Evolutionary conservation across 345 rosid genomes (phyloP).

Genomic region (Hirschfeldia incana): DNA sequence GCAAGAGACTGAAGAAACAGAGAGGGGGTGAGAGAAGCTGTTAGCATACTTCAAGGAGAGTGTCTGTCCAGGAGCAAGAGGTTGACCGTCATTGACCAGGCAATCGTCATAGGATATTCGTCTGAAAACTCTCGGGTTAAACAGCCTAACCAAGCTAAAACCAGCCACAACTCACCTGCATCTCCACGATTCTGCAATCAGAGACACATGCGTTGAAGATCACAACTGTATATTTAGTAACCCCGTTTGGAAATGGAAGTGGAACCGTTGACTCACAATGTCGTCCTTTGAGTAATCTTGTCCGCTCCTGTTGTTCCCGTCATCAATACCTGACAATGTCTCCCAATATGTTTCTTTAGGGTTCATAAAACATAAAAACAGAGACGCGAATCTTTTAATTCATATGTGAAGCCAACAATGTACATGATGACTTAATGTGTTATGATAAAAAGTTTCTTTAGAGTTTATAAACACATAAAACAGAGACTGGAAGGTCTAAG

Average conservation of each 20-base stretch:
- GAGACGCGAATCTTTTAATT: not conserved
- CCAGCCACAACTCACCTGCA: constrained; percentile 74
- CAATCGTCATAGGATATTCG: constrained; percentile 58
- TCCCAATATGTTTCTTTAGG: not conserved
- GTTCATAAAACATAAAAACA: constrained; percentile 1
- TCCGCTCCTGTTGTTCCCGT: constrained; percentile 43
- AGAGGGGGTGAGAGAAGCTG: constrained; percentile 57
- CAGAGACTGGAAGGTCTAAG: not conserved
- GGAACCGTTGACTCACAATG: constrained; percentile 53
- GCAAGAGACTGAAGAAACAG: constrained; percentile 51
- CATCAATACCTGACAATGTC: constrained; percentile 32
- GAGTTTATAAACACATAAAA: not conserved
- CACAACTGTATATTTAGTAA: constrained; percentile 59
- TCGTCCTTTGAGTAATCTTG: constrained; percentile 61
- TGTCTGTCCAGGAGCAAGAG: constrained; percentile 59
- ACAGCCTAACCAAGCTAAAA: constrained; percentile 56
- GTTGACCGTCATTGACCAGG: constrained; percentile 58
- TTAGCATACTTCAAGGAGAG: constrained; percentile 59
- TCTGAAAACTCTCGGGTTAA: constrained; percentile 61
- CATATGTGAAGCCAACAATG: not conserved
- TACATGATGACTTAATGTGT: not conserved
- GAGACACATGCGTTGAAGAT: constrained; percentile 54
- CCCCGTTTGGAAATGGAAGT: constrained; percentile 53
- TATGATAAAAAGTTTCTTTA: not conserved
- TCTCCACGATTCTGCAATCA: constrained; percentile 57